These are phyloP conservation scores for Yamadazyma sp. DNA, from an alignment of 805 yeast species.

Conservation along the genomic window DNA sequence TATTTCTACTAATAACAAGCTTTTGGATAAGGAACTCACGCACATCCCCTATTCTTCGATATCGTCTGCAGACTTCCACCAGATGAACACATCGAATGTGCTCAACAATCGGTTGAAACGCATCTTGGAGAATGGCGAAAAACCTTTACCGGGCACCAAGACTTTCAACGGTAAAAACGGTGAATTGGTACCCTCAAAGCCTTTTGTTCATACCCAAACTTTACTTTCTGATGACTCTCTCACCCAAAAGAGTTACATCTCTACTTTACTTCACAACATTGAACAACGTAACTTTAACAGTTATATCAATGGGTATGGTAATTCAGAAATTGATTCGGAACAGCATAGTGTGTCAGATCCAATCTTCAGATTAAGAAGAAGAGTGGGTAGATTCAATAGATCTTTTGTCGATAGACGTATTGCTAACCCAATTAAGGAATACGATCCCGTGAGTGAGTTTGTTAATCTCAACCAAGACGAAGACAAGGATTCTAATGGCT, in stretches of 20 bases:
- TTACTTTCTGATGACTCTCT: slow-evolving; percentile 28
- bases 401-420: slow-evolving; percentile 71
- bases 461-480: slow-evolving; percentile 34
- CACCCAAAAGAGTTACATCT: slow-evolving; percentile 33
- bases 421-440: slow-evolving; percentile 21
- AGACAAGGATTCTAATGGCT: slow-evolving; percentile 9
- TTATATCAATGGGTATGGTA: slow-evolving; percentile 39
- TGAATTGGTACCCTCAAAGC: slow-evolving; percentile 46
- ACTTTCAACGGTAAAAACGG: slow-evolving; percentile 53
- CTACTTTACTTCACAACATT: slow-evolving; percentile 39
- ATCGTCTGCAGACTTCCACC: slow-evolving; percentile 62
- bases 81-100: slow-evolving; percentile 60
- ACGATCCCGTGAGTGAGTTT: slow-evolving; percentile 36
- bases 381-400: slow-evolving; percentile 71
- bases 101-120: slow-evolving; percentile 42
- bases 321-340: slow-evolving; percentile 18
- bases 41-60: slow-evolving; percentile 83
- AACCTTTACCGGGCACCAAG: slow-evolving; percentile 44
- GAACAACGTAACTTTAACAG: slow-evolving; percentile 40
- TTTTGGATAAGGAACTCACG: slow-evolving; percentile 46
- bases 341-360: slow-evolving; percentile 45
- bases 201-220: slow-evolving; percentile 49
- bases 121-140: slow-evolving; percentile 44
- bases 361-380: slow-evolving; percentile 63
- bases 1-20: slow-evolving; percentile 54